These are phyloP conservation scores for Ustilago vetiveriae DNA, from an alignment of 1,284 basidiomycete genomes.

Conservation along the genomic window DNA sequence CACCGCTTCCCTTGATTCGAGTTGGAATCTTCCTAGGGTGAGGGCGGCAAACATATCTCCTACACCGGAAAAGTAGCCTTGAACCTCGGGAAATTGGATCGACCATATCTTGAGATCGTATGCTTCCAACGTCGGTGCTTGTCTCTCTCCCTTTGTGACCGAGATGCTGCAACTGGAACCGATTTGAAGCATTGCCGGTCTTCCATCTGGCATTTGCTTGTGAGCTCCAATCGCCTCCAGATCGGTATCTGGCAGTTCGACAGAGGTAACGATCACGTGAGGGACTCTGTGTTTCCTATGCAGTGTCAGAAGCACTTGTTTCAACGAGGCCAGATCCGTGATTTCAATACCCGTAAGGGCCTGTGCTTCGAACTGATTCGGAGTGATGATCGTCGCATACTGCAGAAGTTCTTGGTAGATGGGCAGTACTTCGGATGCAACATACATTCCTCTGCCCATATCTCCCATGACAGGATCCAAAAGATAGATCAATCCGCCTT, in stretches of 20 bases:
- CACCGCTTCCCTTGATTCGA: not conserved
- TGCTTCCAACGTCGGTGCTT: slow-evolving; percentile 1
- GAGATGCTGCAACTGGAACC: slow-evolving; percentile 64
- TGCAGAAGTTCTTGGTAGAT: slow-evolving; percentile 83
- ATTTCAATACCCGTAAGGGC: slow-evolving; percentile 69
- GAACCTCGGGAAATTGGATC: slow-evolving; percentile 82
- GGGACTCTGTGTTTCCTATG: slow-evolving; percentile 80
- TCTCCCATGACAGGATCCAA: slow-evolving; percentile 77
- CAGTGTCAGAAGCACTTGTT: slow-evolving; percentile 76
- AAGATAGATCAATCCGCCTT: slow-evolving; percentile 76
- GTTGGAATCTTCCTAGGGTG: slow-evolving; percentile 81
- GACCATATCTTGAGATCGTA: slow-evolving; percentile 68
- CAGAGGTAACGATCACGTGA: slow-evolving; percentile 90
- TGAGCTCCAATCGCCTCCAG: slow-evolving; percentile 42
- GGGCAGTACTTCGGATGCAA: slow-evolving; percentile 85
- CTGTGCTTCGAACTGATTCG: slow-evolving; percentile 99
- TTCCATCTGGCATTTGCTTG: slow-evolving; percentile 33
- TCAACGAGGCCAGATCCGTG: slow-evolving; percentile 75
- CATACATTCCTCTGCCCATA: slow-evolving; percentile 75
- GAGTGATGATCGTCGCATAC: slow-evolving; percentile 88
- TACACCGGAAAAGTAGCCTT: slow-evolving; percentile 94
- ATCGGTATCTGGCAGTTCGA: slow-evolving; percentile 68
- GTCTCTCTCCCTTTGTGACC: slow-evolving; percentile 19
- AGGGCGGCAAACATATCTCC: slow-evolving; percentile 97
- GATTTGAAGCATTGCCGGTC: slow-evolving; percentile 59